phyloP scores from a whole-genome alignment of 352 stramenopile species.

The Globisporangium splendens region DNA sequence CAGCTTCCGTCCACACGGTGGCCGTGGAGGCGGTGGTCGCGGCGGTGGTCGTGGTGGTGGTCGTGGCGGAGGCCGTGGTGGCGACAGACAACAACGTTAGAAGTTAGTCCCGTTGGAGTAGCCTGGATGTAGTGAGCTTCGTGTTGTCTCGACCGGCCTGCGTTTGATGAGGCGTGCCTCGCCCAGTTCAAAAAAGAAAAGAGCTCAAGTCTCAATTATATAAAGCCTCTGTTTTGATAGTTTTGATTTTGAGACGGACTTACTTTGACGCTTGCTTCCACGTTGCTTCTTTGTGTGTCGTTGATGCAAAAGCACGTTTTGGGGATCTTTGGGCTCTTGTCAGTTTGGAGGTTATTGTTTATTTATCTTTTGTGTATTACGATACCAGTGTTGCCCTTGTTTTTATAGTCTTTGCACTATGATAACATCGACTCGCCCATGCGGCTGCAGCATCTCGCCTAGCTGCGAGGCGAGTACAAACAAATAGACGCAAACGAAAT shows the following conservation, averaged over 20 bases:
- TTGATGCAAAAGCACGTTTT: too few species aligned
- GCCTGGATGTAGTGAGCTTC: slow-evolving; percentile 11
- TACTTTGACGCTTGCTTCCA: neutral
- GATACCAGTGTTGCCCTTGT: neutral
- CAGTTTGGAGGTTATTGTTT: neutral
- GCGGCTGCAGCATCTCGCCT: neutral
- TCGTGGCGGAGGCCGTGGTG: slow-evolving; percentile 33
- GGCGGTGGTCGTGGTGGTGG: slow-evolving; percentile 31
- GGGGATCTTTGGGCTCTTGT: too few species aligned
- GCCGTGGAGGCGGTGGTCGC: slow-evolving; percentile 39
- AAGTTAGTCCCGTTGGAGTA: slow-evolving; percentile 18
- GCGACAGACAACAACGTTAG: slow-evolving; percentile 40
- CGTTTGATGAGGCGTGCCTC: neutral
- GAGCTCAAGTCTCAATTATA: slow-evolving; percentile 7
- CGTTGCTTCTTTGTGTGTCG: neutral
- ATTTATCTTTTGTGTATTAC: neutral
- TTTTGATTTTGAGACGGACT: neutral
- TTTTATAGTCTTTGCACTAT: neutral
- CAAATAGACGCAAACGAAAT: neutral
- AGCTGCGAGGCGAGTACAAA: slow-evolving; percentile 1
- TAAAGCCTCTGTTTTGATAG: slow-evolving; percentile 17
- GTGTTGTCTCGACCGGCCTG: neutral
- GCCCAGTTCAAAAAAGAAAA: slow-evolving; percentile 4
- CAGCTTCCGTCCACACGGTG: slow-evolving; percentile 45
- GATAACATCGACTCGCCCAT: neutral